Percentiles rank a stretch among this genome's conserved stretches.
Evolutionary conservation across 2,329 filamentous ascomycete species (phyloP).

Genomic region (Claviceps arundinis): DNA sequence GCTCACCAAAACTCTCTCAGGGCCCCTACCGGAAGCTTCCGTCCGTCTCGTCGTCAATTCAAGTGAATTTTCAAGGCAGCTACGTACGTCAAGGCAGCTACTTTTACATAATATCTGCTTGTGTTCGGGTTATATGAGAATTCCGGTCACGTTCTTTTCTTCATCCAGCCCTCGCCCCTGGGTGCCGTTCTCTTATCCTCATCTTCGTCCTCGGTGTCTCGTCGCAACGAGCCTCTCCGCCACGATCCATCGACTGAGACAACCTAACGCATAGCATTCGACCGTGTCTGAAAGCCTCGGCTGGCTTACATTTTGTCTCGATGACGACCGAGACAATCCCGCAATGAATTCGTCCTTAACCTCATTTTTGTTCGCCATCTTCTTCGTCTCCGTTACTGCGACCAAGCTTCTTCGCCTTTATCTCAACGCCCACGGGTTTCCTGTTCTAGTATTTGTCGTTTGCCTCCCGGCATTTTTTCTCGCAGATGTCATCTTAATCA

Average conservation of each 20-base stretch:
- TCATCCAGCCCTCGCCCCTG: neutral
- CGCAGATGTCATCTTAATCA: conserved; percentile 15
- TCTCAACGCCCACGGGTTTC: conserved; percentile 15
- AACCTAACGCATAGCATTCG: neutral
- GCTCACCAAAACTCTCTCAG: neutral
- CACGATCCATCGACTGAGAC: neutral
- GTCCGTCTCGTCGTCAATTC: neutral
- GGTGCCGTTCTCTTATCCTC: neutral
- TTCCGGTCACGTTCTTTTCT: neutral
- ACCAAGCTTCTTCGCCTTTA: conserved; percentile 17
- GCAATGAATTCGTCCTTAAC: conserved; percentile 10
- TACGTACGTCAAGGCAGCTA: neutral
- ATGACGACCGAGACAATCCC: conserved; percentile 3
- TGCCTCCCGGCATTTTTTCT: conserved; percentile 20
- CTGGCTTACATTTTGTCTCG: neutral
- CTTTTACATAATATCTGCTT: neutral
- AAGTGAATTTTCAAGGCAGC: neutral
- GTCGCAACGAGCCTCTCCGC: neutral
- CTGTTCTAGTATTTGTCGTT: conserved; percentile 15
- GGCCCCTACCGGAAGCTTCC: neutral
- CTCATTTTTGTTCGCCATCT: conserved; percentile 17
- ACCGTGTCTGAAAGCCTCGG: neutral
- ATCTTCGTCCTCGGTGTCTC: neutral
- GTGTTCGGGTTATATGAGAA: neutral
- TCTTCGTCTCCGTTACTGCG: conserved; percentile 15